Evolutionary conservation across 305 asterid species (phyloP).

Genomic region (Fraxinus latifolia): DNA sequence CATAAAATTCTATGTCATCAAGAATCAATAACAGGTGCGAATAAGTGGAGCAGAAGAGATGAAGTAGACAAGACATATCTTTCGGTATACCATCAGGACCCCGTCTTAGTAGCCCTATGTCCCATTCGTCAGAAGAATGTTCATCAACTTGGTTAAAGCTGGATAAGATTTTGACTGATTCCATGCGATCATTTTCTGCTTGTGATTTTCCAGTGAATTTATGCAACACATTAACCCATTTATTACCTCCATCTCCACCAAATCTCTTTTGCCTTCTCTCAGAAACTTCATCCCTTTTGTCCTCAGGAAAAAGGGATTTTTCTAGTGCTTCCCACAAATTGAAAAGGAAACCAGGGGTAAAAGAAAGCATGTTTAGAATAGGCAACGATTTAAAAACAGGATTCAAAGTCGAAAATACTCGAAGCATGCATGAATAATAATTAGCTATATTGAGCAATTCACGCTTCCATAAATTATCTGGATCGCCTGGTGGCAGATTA

Average conservation of each 20-base stretch:
- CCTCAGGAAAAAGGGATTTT: constrained; percentile 50
- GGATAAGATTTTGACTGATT: constrained; percentile 32
- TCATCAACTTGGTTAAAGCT: constrained; percentile 40
- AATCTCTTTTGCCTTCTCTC: constrained; percentile 49
- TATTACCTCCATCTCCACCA: constrained; percentile 62
- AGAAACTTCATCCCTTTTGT: constrained; percentile 39
- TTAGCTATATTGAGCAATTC: constrained; percentile 63
- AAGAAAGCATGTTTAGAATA: constrained; percentile 83
- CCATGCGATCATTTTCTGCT: constrained; percentile 37
- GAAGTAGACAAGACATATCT: constrained; percentile 66
- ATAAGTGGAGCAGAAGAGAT: constrained; percentile 82
- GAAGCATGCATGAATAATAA: constrained; percentile 79
- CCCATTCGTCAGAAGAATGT: constrained; percentile 63
- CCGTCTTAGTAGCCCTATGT: constrained; percentile 59
- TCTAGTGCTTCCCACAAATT: constrained; percentile 76
- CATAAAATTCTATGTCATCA: constrained; percentile 89
- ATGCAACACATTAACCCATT: constrained; percentile 71
- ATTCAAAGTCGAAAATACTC: constrained; percentile 59
- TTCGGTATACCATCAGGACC: constrained; percentile 77
- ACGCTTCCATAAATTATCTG: constrained; percentile 35
- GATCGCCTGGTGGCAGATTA: constrained; percentile 28
- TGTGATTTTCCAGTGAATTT: constrained; percentile 63
- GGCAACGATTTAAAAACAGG: constrained; percentile 75
- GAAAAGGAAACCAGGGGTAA: constrained; percentile 83
- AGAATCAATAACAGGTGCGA: constrained; percentile 87